Base-by-base conservation (phyloP, 164 flowering plant genomes). In the Kingdonia uniflora region DNA sequence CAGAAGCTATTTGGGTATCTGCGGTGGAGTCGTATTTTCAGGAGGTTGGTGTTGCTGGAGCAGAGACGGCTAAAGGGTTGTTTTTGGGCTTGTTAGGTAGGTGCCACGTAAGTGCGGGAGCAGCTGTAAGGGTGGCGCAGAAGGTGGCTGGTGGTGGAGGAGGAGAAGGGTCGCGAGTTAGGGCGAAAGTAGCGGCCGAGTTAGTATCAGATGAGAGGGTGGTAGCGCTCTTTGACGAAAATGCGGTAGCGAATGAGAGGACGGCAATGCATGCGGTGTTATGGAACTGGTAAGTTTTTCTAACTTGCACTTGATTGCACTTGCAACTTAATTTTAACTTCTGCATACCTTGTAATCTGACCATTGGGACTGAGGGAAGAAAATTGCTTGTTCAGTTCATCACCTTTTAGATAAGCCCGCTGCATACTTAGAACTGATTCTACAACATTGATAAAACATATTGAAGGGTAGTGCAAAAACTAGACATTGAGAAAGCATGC, bases 1-100 rank as follows among this genome's bases (percentile, higher is more conserved):
- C 96, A 0, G 96, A 92, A 68, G 71, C 72, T 13, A 73, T 88
- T 64, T 92, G 96, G 90, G 74, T 84, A 12, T 80, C 95, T 1
- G 94, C 99, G 12, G 78, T 86, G 44, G 97, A 88, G 64, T 76
- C 80, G 0, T 92, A 78, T 51, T 84, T 88, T 49, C 72, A 79
- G 63, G 80, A 75, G 16, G 81, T 79, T 1, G 97, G 95, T 23
- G 66, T 72, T 10, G 91, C 88, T 0, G 95, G 87, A 21, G 91
- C 79, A 0, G 92, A 86, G 72, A 80, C 85, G 0, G 74, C 71
- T 12, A 85, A 80, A 74, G 80, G 75, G 23, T 78, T 88, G 61
- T 87, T 92, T 63, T 40, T 85, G 56, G 96, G 87, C 50, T 55
- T 88, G 44, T 51, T 87, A 42, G 92, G 70, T 58, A 65, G 95